Evolutionary conservation across 2,329 filamentous ascomycete species (phyloP), one percentile per base, ranked within the genome.

Genomic region (Colletotrichum lini): DNA sequence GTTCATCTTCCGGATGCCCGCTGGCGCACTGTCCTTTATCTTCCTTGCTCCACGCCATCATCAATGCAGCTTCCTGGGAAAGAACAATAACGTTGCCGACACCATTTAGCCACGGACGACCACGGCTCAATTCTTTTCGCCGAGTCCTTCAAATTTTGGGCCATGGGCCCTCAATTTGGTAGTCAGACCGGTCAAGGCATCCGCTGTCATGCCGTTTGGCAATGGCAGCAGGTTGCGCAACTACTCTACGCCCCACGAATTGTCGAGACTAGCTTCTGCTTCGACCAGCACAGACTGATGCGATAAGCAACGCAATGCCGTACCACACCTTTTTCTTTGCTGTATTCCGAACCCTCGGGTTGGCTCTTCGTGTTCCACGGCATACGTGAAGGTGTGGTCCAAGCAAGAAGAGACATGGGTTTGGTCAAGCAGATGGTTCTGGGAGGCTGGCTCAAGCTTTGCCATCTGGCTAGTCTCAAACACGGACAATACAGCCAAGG

Each of bases 1-100:
- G 54, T 42, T 63, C 42, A 38, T 35, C 47, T 15, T 47, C 49
- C 57, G 63, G 30, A 49, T 26, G 7, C 40, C 53, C 40, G 45
- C 30, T 40, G 44, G 44, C 26, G 56, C 18, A 15, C 42, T 64
- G 21, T 45, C 30, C 23, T 23, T n/a, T 10, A 2, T 40, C 63
- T 53, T 16, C 57, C 57, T 38, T 57, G 35, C 30, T 44, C 35
- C 9, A 23, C 49, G 35, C 42, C 67, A 50, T 56, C 13, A 65
- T 35, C 23, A 26, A 58, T 50, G 63, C 26, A 56, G 23, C 44
- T 59, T 65, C 35, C n/a, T 54, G 58, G 38, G 30, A 35, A 10
- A 61, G 47, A 45, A 67, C 67, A 69, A 59, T 52, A 50, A 52
- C 4, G 21, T 26, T 23, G 40, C 4, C 53, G 44, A 52, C 45